Conservation (phyloP, 2,329 filamentous ascomycete species). For the Fusarium ambrosium region DNA sequence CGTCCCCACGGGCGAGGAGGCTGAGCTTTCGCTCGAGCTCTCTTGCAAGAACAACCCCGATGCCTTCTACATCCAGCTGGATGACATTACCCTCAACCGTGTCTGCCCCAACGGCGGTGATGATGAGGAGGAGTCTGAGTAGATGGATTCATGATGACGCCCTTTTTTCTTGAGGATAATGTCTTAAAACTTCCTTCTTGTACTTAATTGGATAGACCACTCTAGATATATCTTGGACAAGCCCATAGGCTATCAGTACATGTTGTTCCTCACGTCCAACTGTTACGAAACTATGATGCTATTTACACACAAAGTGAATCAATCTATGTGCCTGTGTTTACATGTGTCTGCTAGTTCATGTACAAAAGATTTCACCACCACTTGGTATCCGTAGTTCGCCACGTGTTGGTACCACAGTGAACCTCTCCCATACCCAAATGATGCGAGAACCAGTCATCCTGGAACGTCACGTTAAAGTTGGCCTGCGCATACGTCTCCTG, state of each 20-base stretch:
- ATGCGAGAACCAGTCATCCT: slow-evolving; percentile 49
- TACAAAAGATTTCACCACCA: slow-evolving; percentile 12
- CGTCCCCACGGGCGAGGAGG: neutral
- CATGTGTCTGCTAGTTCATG: neutral
- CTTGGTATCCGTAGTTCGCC: slow-evolving; percentile 6
- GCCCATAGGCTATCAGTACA: neutral
- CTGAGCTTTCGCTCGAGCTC: slow-evolving; percentile 17
- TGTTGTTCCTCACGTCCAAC: neutral
- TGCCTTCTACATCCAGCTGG: slow-evolving; percentile 19
- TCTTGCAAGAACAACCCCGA: slow-evolving; percentile 5
- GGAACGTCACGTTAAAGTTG: slow-evolving; percentile 38
- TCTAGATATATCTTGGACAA: neutral
- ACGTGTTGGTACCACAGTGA: slow-evolving; percentile 41
- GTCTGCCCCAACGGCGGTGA: neutral
- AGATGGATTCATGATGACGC: neutral
- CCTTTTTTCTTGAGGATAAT: neutral
- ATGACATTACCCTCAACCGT: slow-evolving; percentile 16
- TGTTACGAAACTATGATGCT: neutral
- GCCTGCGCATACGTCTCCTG: slow-evolving; percentile 38
- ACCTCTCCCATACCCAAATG: slow-evolving; percentile 44
- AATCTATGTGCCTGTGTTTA: neutral
- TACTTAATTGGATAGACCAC: slow-evolving; percentile 1
- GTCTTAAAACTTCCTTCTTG: neutral
- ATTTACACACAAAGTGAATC: neutral
- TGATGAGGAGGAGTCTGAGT: neutral